Evolutionary conservation across 108 stramenopile species (phyloP).

Genomic region (Cyclotella choctawhatcheeana): DNA sequence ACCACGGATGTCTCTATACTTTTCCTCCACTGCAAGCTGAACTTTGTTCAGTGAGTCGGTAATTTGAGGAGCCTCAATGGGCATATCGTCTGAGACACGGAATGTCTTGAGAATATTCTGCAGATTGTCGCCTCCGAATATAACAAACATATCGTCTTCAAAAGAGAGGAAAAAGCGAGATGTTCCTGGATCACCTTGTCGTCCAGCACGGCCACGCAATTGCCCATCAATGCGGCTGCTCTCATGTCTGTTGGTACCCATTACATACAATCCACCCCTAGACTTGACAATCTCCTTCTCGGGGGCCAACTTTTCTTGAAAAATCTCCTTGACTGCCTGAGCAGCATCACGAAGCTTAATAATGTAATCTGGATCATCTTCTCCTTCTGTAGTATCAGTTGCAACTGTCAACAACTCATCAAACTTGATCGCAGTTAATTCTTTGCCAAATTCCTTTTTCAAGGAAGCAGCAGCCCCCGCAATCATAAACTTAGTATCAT

Average conservation of each 20-base stretch:
- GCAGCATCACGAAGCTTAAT: constrained; percentile 81
- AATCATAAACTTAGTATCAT: constrained; percentile 63
- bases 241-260: constrained; percentile 96
- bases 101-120: constrained; percentile 86
- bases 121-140: constrained; percentile 88
- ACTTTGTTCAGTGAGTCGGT: constrained; percentile 86
- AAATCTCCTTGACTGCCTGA: constrained; percentile 77
- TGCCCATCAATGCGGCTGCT: constrained; percentile 94
- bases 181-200: constrained; percentile 95
- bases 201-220: constrained; percentile 92
- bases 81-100: constrained; percentile 91
- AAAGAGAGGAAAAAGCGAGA: constrained; percentile 94
- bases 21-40: constrained; percentile 85
- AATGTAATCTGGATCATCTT: constrained; percentile 79
- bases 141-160: constrained; percentile 96
- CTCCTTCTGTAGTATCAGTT: constrained; percentile 88
- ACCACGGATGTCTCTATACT: constrained; percentile 84
- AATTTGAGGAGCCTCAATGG: constrained; percentile 87
- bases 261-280: constrained; percentile 93
- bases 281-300: constrained; percentile 85
- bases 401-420: constrained; percentile 92
- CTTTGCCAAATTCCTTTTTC: constrained; percentile 64
- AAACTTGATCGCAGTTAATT: constrained; percentile 74
- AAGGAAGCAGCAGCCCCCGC: constrained; percentile 71
- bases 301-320: constrained; percentile 65